Evolutionary conservation across 2,329 filamentous ascomycete genomes (phyloP), one percentile per base, ranked within the genome.

Genomic region (Penicillium verrucosum): DNA sequence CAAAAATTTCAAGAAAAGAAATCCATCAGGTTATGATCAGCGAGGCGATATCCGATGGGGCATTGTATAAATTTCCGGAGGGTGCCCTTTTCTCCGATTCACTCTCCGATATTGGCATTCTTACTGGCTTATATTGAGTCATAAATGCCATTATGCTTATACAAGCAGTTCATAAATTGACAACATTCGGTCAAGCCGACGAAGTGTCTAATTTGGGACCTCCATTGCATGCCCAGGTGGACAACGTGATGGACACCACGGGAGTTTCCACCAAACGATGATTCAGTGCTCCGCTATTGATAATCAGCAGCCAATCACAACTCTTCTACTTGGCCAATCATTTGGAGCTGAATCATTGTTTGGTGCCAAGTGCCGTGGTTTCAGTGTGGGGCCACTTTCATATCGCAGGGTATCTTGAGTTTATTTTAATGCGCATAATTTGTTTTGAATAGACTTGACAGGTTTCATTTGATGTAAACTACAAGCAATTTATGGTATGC

Each of bases 311-410:
- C 46, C 18, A 36, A 42, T 21, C 14, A 25, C 0, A 11, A 0
- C 0, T 2, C 4, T 2, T 6, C 0, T 5, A 0, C 0, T 5
- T 1, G 9, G 11, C 30, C 3, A 36, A 27, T 16, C 21, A 7
- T 6, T 4, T n/a, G 23, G 30, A 30, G n/a, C 45, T 51, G 52
- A 55, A 55, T 55, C 52, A 55, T 25, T n/a, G 46, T 14, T 46
- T 8, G 4, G 8, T 34, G 10, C 12, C 27, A 6, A 14, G 44
- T 45, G 11, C 27, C 43, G 27, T 32, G n/a, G 29, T 45, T 14
- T 5, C 29, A 32, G 29, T 16, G 43, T 46, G 44, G 44, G 30
- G 44, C 44, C 30, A 36, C 21, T n/a, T 16, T 25, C 14, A n/a
- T 25, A 8, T 34, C 29, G 18, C 29, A 32, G 6, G 8, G 44